Conservation (phyloP, 805 yeast species). For the Schwanniomyces polymorphus region DNA sequence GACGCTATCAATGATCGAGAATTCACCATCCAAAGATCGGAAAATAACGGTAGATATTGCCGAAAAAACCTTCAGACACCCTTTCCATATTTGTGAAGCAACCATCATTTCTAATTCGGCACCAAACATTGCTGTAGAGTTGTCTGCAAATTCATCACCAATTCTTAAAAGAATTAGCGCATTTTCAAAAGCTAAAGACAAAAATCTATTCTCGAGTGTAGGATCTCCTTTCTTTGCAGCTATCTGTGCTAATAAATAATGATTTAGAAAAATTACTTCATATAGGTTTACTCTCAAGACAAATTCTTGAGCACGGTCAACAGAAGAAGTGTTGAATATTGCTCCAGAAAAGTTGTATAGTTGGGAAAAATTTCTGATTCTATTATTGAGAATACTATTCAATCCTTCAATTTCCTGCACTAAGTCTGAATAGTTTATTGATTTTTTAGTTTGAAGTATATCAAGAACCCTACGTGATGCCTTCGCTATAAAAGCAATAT, state of each 20-base stretch:
- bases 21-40: slow-evolving; percentile 3
- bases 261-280: not conserved
- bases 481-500: not conserved
- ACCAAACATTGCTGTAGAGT: slow-evolving; percentile 4
- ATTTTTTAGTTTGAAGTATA: not conserved
- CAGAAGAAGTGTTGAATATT: not conserved
- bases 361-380: slow-evolving; percentile 4
- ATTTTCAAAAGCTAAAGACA: slow-evolving; percentile 2
- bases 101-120: slow-evolving; percentile 5
- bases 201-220: not conserved
- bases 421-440: not conserved
- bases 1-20: slow-evolving; percentile 1
- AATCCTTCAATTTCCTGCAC: slow-evolving; percentile 1
- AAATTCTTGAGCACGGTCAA: slow-evolving; percentile 7
- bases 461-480: slow-evolving; percentile 1
- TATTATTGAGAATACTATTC: slow-evolving; percentile 1
- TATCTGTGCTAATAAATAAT: slow-evolving; percentile 2
- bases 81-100: slow-evolving; percentile 5
- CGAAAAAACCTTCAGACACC: not conserved
- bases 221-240: not conserved
- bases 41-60: slow-evolving; percentile 1
- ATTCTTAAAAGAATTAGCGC: slow-evolving; percentile 4
- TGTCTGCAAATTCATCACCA: slow-evolving; percentile 2
- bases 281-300: slow-evolving; percentile 3
- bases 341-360: slow-evolving; percentile 1